Base-by-base conservation (phyloP, 495 filamentous ascomycete genomes). In the Chaetomium fimeti region DNA sequence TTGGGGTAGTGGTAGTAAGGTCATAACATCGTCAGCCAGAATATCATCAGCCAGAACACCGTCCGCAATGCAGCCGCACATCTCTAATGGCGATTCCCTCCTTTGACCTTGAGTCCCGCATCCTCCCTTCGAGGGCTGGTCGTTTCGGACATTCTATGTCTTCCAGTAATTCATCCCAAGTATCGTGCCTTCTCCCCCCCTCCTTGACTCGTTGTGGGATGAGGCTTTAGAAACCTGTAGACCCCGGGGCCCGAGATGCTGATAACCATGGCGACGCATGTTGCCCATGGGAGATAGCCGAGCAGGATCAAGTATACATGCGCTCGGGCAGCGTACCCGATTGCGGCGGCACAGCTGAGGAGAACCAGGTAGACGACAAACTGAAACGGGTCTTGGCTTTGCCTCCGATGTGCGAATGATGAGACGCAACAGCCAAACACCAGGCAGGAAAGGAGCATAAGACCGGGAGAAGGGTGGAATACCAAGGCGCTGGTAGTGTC, bases 361-460 rank as follows among this genome's bases (percentile, higher is more conserved):
- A 75, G 69, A 25, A 72, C 27, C 29, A 74, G 22, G 52, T 78
- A 81, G 9, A 81, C 69, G 15, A 75, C 43, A 20, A 73, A 68
- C 57, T 81, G 79, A 47, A 70, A 74, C 5, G 57, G 72, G 36
- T 83, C 79, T 40, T 70, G 42, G n/a, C 72, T 72, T 57, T 78
- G 76, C 13, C 75, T 67, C 42, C 79, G 73, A 45, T 79, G 77
- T 7, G 62, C 64, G 57, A 79, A 81, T 24, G 77, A 81, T 2
- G 81, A 81, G 2, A 82, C 72, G 53, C 75, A 76, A 58, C 77
- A 82, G 24, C 79, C 81, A 20, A 81, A 69, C 16, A 77, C 65
- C 24, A 82, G 57, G 59, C 78, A 82, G n/a, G 77, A 77, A 28
- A 66, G 66, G 28, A 82, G 76, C 71, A 81, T 77, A 49, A 78